Base-by-base conservation (phyloP, 345 rosid genomes). In the Salix arbutifolia region DNA sequence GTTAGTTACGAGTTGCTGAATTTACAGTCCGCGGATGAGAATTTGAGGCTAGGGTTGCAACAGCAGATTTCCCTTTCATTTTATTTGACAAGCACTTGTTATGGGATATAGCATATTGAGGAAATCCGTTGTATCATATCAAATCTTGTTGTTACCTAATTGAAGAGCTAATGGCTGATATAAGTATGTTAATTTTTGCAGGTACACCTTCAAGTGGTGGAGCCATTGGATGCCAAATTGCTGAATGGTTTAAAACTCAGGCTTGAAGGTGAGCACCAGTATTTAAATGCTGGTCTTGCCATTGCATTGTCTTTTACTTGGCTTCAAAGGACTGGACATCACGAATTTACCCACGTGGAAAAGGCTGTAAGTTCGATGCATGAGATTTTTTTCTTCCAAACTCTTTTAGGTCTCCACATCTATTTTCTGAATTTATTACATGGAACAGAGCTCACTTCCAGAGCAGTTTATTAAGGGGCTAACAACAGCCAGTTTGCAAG, bases 231-330 rank as follows among this genome's bases (percentile, higher is more conserved):
- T 74, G 78, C 76, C 50, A 81, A 79, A 78, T 87, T 87, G 80
- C 82, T 92, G 65, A 89, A 85, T 77, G 95, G 91, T 72, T 86
- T 81, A 79, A 91, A 90, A 80, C 96, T 96, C 78, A 90, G 91
- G 73, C 97, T 96, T 80, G 95, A 87, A 80, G 98, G 98, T 56
- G 98, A 93, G 80, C 99, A 96, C 84, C 99, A 93, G 72, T 93
- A 87, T 81, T 31, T 86, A 46, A 96, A 96, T 87, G 98, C 99
- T 77, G 90, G 97, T 79, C 93, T 94, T 77, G 98, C 98, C 19
- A 78, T 94, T 77, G 89, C 95, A 67, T 84, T 96, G 56, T 87
- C 90, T 73, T 89, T 88, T 70, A 71, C 87, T 38, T 90, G 99
- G 97, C 97, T 96, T 87, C 91, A 87, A 78, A 82, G 89, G 82